These are phyloP conservation scores for Didymella glomerata DNA, from an alignment of 2,329 filamentous ascomycete species.

Conservation along the genomic window DNA sequence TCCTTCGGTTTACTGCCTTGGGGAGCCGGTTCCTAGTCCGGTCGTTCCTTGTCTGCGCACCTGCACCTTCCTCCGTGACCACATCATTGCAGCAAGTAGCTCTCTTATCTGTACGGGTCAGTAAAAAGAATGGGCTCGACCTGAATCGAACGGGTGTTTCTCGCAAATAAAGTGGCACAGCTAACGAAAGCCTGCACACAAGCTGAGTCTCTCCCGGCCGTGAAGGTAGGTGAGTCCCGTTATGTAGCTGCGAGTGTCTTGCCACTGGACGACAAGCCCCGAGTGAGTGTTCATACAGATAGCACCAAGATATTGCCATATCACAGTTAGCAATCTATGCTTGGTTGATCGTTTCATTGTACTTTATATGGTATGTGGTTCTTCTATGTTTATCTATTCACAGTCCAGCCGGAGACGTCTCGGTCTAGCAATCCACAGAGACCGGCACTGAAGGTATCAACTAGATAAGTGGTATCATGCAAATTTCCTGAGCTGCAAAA, in stretches of 20 bases:
- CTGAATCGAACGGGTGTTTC: not conserved
- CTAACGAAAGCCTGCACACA: not conserved
- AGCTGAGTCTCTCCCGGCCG: not conserved
- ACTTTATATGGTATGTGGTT: not conserved
- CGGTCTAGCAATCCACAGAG: slow-evolving; percentile 2
- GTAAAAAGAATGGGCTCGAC: not conserved
- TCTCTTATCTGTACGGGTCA: too few species aligned
- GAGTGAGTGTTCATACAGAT: not conserved
- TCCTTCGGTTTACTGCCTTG: too few species aligned
- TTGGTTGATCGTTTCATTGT: not conserved
- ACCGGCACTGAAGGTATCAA: not conserved
- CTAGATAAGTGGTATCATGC: slow-evolving; percentile 18
- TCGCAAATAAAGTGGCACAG: not conserved
- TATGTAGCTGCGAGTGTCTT: not conserved
- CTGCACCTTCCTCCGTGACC: too few species aligned
- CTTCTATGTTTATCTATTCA: not conserved
- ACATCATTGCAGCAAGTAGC: too few species aligned
- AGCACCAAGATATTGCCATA: not conserved
- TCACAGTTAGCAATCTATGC: not conserved
- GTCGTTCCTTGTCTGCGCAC: too few species aligned
- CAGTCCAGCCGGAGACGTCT: not conserved
- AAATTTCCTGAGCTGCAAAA: not conserved
- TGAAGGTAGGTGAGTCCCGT: not conserved
- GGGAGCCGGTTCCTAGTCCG: too few species aligned
- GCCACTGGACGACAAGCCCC: not conserved